Base-by-base conservation (phyloP, 2,329 filamentous ascomycete genomes). In the Arthrobotrys sinensis region DNA sequence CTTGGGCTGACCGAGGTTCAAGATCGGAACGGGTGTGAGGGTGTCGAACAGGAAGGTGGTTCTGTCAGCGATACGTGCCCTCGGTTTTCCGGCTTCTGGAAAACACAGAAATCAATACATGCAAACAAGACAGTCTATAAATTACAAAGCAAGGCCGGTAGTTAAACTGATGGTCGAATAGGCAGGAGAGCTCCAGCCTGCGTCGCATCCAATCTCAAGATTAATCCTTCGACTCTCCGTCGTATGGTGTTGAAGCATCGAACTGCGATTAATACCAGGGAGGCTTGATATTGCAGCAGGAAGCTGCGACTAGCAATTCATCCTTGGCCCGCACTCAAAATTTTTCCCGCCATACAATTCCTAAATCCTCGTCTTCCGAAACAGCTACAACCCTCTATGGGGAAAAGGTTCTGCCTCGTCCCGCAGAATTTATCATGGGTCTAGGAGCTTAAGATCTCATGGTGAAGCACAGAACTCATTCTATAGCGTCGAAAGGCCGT, bases 1-100 rank as follows among this genome's bases (percentile, higher is more conserved):
- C 62, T 48, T 66, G 65, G 73, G 70, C 63, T 52, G 66, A 71
- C 57, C 73, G 73, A 77, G 73, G 73, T 70, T 77, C 73, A 45
- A 66, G 43, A 66, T 70, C 66, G 66, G 72, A 69, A 76, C 72
- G 72, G 72, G 16, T 69, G 64, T 71, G 73, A 77, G 66, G 73
- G 57, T 62, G 50, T 77, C 50, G 73, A 77, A 77, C 57, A 70
- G 73, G 73, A 77, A 77, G 73, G 73, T 70, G 66, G 57, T 77
- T 66, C 73, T 77, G 73, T 68, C 73, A 66, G 57, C 66, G 34
- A 63, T 50, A 55, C 38, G 46, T 43, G 16, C 24, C 48, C 45
- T 52, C 43, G 16, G 43, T 57, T 63, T 69, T 64, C 65, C 65
- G 55, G 65, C 72, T 76, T 76, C 72, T 69, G 57, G 72, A 76